phyloP scores from a whole-genome alignment of 208 protist genomes.

The Leishmania gerbilli region DNA sequence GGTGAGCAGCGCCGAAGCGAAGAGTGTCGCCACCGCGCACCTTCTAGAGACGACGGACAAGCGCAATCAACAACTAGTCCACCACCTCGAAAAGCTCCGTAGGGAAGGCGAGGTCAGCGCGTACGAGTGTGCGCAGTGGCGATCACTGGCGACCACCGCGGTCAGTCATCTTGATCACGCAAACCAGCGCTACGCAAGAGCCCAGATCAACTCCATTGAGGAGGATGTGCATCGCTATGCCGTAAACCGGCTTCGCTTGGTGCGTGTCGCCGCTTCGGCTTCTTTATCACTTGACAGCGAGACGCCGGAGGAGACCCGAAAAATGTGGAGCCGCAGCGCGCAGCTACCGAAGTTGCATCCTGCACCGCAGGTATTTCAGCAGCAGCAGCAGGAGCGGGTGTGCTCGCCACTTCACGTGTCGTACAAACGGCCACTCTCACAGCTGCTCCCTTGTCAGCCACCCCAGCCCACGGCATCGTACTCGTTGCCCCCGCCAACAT shows the following conservation, averaged over 20 bases:
- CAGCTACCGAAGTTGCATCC: conserved; percentile 6
- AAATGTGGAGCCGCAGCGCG: conserved; percentile 27
- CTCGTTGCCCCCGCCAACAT: neutral
- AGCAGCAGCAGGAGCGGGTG: neutral
- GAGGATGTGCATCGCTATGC: conserved; percentile 18
- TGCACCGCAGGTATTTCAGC: neutral
- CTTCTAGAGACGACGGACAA: conserved; percentile 10
- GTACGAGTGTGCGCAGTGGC: conserved; percentile 45
- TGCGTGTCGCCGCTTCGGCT: neutral
- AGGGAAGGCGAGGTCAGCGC: conserved; percentile 24
- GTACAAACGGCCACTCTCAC: neutral
- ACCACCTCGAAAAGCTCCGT: conserved; percentile 28
- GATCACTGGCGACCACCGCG: conserved; percentile 34
- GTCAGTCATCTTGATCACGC: conserved; percentile 12
- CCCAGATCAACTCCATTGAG: conserved; percentile 13
- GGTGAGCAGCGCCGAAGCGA: neutral
- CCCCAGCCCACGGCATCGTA: too few species aligned
- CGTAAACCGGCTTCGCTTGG: neutral
- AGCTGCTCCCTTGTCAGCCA: neutral
- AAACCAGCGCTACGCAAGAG: conserved; percentile 10
- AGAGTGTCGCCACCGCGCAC: conserved; percentile 4
- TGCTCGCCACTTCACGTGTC: neutral
- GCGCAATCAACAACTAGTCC: conserved; percentile 29
- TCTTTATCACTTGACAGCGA: neutral
- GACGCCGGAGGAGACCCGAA: conserved; percentile 14